Conservation (phyloP, 805 yeast species). For the Candida berthetii region DNA sequence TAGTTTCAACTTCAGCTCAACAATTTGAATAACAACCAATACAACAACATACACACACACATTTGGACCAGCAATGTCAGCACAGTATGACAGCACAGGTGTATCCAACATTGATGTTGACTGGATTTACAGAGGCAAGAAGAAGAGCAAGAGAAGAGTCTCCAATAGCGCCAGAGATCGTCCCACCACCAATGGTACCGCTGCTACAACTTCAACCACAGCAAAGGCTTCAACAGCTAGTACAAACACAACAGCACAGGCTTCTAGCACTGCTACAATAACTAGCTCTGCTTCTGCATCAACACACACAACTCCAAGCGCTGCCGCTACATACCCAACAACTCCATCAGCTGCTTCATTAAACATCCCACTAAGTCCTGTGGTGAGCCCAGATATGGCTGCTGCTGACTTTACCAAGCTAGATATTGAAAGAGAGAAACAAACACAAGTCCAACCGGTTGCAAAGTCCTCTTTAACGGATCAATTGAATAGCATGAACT, state of each 20-base stretch:
- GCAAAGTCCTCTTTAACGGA: not conserved
- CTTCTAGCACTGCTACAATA: slow-evolving; percentile 10
- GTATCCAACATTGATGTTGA: slow-evolving; percentile 53
- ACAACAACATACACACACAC: not conserved
- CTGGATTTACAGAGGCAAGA: slow-evolving; percentile 80
- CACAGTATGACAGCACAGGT: not conserved
- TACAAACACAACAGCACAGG: slow-evolving; percentile 1
- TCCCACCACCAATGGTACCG: slow-evolving; percentile 3
- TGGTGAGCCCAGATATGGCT: slow-evolving; percentile 1
- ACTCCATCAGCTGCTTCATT: slow-evolving; percentile 5
- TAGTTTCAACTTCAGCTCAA: not conserved
- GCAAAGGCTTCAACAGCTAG: not conserved
- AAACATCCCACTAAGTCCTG: slow-evolving; percentile 5
- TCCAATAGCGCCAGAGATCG: slow-evolving; percentile 15
- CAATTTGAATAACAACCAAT: no score
- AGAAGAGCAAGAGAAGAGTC: slow-evolving; percentile 28
- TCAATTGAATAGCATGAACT: not conserved
- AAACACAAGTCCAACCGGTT: not conserved
- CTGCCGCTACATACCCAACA: slow-evolving; percentile 4
- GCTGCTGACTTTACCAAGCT: slow-evolving; percentile 1
- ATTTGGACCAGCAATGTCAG: not conserved
- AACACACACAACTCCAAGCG: slow-evolving; percentile 3
- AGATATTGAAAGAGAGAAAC: not conserved
- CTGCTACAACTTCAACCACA: slow-evolving; percentile 8
- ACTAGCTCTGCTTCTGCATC: slow-evolving; percentile 7